Conservation (phyloP, 345 rosid genomes). For the Ricinus communis region DNA sequence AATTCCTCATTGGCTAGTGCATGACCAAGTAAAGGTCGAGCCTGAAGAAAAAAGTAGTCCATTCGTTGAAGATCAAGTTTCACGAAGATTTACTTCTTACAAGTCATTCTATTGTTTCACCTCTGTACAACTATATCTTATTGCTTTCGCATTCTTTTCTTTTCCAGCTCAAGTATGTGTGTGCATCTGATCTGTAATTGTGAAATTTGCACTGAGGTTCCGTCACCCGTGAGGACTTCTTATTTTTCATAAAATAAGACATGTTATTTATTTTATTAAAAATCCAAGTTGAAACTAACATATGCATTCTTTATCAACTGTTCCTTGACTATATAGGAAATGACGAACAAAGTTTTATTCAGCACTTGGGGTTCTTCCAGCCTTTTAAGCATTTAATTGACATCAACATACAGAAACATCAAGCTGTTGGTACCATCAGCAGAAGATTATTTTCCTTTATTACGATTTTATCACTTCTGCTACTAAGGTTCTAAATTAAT, state of each 20-base stretch:
- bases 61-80: slow-evolving; percentile 1
- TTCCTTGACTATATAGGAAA: not conserved
- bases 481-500: not conserved
- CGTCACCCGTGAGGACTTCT: too few species aligned
- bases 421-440: not conserved
- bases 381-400: too few species aligned
- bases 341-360: not conserved
- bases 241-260: not conserved
- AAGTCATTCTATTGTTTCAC: slow-evolving; percentile 4
- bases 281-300: not conserved
- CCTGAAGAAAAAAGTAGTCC: slow-evolving; percentile 42
- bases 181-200: not conserved
- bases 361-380: not conserved
- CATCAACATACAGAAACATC: not conserved
- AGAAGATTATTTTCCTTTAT: not conserved
- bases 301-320: not conserved
- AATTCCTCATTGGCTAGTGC: slow-evolving; percentile 65
- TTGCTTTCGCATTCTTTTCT: not conserved
- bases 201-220: not conserved
- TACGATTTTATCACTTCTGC: not conserved
- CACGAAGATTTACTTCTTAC: slow-evolving; percentile 4
- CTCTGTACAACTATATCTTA: not conserved
- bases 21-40: slow-evolving; percentile 82
- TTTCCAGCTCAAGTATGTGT: not conserved
- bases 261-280: not conserved